Percentiles rank a stretch among this genome's conserved stretches.
These are phyloP conservation scores for Cryphonectria naterciae DNA, from an alignment of 2,329 filamentous ascomycete species.

Conservation along the genomic window DNA sequence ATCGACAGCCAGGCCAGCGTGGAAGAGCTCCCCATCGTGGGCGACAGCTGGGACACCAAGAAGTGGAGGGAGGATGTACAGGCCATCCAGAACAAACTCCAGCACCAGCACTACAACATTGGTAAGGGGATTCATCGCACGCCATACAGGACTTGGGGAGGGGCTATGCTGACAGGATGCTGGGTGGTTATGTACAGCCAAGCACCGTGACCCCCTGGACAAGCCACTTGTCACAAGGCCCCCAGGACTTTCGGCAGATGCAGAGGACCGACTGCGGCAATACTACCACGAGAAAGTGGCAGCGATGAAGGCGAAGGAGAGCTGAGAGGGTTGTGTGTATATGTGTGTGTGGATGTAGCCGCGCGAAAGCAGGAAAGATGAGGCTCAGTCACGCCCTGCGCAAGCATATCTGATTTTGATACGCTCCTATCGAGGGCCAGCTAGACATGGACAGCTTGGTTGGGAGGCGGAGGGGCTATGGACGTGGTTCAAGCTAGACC, in stretches of 20 bases:
- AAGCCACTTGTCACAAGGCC: slow-evolving; percentile 37
- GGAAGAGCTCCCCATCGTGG: slow-evolving; percentile 28
- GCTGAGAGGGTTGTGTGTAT: not conserved
- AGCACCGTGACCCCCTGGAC: slow-evolving; percentile 53
- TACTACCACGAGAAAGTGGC: not conserved
- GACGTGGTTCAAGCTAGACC: not conserved
- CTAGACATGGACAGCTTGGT: too few species aligned
- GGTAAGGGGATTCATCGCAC: slow-evolving; percentile 39
- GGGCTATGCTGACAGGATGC: slow-evolving; percentile 13
- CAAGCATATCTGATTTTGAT: not conserved
- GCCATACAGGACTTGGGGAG: not conserved
- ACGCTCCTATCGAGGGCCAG: too few species aligned
- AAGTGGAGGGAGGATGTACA: slow-evolving; percentile 51
- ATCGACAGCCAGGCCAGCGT: slow-evolving; percentile 9
- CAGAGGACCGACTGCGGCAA: slow-evolving; percentile 45
- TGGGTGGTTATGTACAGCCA: slow-evolving; percentile 33
- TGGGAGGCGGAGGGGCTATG: not conserved
- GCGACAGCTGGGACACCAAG: slow-evolving; percentile 40
- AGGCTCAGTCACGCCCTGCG: not conserved
- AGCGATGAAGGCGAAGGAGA: not conserved
- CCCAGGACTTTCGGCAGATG: slow-evolving; percentile 45
- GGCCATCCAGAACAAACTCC: slow-evolving; percentile 42
- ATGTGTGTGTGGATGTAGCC: not conserved
- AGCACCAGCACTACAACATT: slow-evolving; percentile 52
- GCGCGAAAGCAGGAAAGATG: not conserved